Conservation (phyloP, 345 rosid species). For the Pugionium cornutum region DNA sequence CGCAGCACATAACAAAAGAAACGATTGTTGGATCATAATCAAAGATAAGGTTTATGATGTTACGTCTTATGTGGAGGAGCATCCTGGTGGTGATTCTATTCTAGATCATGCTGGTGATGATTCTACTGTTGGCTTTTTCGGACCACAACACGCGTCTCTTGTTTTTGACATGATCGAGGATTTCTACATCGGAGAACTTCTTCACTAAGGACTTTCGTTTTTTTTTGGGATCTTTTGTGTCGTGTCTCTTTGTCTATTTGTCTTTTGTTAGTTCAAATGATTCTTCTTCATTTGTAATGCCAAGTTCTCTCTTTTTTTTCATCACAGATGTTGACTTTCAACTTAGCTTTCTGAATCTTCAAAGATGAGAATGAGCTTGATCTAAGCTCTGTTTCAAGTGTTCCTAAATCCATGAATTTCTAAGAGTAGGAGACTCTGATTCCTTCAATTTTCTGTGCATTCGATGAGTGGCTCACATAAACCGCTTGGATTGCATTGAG, state of each 20-base stretch:
- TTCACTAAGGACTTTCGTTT: not conserved
- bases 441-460: not conserved
- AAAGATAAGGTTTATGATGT: slow-evolving; percentile 82
- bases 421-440: not conserved
- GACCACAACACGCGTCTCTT: slow-evolving; percentile 85
- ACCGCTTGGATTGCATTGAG: not conserved
- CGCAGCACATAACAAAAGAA: slow-evolving; percentile 66
- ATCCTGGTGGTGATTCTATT: slow-evolving; percentile 96
- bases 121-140: slow-evolving; percentile 88
- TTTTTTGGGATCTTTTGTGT: not conserved
- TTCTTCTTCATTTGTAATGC: slow-evolving; percentile 19
- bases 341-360: not conserved
- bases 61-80: slow-evolving; percentile 91
- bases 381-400: slow-evolving; percentile 8
- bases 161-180: slow-evolving; percentile 86
- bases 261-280: not conserved
- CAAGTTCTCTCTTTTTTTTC: slow-evolving; percentile 3
- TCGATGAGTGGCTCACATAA: not conserved
- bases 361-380: not conserved
- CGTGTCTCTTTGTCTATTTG: slow-evolving; percentile 6
- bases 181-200: slow-evolving; percentile 70
- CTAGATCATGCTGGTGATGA: slow-evolving; percentile 88
- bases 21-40: slow-evolving; percentile 89
- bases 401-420: not conserved
- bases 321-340: not conserved